These are phyloP conservation scores for Mycena galericulata DNA, from an alignment of 768 basidiomycete species.

Conservation along the genomic window DNA sequence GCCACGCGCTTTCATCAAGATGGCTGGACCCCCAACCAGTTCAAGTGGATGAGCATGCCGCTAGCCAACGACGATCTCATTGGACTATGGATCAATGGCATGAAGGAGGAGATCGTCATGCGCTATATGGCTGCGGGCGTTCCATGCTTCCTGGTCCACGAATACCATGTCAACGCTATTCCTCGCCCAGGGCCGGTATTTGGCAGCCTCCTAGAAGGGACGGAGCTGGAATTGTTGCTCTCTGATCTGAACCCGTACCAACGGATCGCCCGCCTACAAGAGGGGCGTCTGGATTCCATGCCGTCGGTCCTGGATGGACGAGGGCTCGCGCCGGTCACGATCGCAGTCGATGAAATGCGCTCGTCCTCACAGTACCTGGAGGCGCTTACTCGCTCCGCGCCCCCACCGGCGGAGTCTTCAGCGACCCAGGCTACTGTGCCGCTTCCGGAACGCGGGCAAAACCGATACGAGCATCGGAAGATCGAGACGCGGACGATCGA, in stretches of 20 bases:
- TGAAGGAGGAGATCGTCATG: not conserved
- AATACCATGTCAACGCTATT: not conserved
- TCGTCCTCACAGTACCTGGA: too few species aligned
- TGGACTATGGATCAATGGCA: not conserved
- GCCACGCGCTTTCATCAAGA: not conserved
- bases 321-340: too few species aligned
- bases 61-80: not conserved
- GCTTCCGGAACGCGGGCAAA: not conserved
- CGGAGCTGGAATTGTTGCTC: not conserved
- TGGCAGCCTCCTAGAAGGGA: not conserved
- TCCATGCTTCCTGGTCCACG: not conserved
- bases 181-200: not conserved
- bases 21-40: too few species aligned
- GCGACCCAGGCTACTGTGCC: not conserved
- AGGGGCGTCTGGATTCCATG: too few species aligned
- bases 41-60: not conserved
- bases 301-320: too few species aligned
- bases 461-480: too few species aligned
- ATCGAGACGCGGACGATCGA: too few species aligned
- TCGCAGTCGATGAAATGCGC: too few species aligned
- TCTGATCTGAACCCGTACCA: not conserved
- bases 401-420: too few species aligned
- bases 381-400: too few species aligned
- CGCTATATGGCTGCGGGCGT: not conserved
- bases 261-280: not conserved